Conservation (phyloP, 139 green algal genomes). For the Closterium sp. region DNA sequence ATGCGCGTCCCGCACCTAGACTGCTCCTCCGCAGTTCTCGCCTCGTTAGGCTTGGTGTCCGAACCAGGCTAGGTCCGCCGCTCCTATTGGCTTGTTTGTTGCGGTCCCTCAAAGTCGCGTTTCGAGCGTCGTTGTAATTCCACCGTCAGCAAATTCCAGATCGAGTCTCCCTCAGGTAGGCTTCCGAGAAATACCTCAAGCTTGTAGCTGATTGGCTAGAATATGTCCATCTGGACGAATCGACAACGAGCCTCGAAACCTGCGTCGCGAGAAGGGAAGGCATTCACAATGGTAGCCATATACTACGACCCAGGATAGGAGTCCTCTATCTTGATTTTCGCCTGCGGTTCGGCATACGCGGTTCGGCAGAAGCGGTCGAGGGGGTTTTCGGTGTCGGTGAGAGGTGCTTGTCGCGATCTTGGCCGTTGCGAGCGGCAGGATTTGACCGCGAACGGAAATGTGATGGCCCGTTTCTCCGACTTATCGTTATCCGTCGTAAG, state of each 20-base stretch:
- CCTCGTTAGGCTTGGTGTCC: neutral
- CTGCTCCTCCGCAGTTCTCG: neutral
- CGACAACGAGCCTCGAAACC: neutral
- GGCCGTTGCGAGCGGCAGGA: neutral
- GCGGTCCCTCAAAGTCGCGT: neutral
- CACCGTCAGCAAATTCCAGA: neutral
- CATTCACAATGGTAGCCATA: neutral
- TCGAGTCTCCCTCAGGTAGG: neutral
- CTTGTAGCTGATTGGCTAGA: neutral
- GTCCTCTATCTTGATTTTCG: neutral
- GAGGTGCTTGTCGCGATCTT: neutral
- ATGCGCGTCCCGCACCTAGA: neutral
- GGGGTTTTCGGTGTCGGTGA: neutral
- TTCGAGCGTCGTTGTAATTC: neutral
- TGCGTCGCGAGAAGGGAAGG: neutral
- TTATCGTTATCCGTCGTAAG: neutral
- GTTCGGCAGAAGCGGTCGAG: neutral
- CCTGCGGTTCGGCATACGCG: neutral
- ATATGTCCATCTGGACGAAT: neutral
- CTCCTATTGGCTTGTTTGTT: neutral
- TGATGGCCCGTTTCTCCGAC: neutral
- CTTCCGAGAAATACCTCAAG: neutral
- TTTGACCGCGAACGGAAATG: neutral
- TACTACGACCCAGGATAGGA: neutral
- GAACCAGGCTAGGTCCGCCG: neutral